Evolutionary conservation across 1,139 yeast genomes (phyloP), one percentile per base, ranked within the genome.

Genomic region (Geotrichum fermentans): DNA sequence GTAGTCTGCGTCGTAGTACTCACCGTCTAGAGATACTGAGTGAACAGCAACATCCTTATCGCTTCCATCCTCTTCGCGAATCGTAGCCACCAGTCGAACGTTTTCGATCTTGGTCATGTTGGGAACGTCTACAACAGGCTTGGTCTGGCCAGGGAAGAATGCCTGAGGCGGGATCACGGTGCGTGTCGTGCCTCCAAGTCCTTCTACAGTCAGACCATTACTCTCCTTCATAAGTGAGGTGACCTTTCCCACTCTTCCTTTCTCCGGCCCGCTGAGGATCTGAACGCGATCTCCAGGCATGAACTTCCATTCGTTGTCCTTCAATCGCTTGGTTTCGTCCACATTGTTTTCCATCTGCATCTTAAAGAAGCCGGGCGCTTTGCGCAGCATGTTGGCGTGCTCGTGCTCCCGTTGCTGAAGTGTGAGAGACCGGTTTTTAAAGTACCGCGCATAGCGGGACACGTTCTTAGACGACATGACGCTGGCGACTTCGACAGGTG

Each of bases 11-110:
- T 89, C 96, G 66, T 77, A 90, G 63, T 84, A 83, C 13, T 48
- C 47, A 80, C 95, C 66, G 50, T 75, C 76, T 62, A 81, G 79
- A 30, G 73, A 79, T 26, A 90, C 64, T 38, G 82, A 80, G 57
- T 86, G 87, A 17, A 95, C 88, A 3, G 90, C 96, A 24, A 88
- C 85, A 24, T 51, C 52, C 74, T 80, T 60, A 59, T 65, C 56
- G 4, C 63, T 52, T 1, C 89, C 89, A 32, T 70, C 75, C 47
- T 80, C 85, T 53, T 77, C 77, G 52, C 73, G 79, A 45, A 87
- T 75, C 58, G 85, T 86, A 18, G 94, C 92, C 2, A 92, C 95
- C 43, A 90, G 75, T 62, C 82, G 80, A 47, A 90, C 72, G 54
- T 81, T 80, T 38, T 75, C 74, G 50, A 83, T 83, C 53, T 75